phyloP scores from a whole-genome alignment of 805 yeast genomes.

The Candida sanyiensis region DNA sequence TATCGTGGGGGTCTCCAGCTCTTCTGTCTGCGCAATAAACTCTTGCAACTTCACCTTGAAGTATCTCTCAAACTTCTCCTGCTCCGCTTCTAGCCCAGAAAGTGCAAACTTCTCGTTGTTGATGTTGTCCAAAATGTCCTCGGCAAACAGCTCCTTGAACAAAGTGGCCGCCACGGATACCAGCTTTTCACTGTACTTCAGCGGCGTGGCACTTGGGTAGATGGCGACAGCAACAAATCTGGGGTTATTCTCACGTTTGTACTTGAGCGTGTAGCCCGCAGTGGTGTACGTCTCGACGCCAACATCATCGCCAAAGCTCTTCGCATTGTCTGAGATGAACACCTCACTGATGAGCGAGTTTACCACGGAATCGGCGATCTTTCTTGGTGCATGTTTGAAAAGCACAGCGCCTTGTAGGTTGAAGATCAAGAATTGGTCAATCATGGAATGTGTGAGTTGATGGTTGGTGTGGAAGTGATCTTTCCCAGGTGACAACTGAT shows the following conservation, averaged over 20 bases:
- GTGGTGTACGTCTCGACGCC: conserved; percentile 26
- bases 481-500: too few relatives aligned
- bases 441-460: conserved; percentile 25
- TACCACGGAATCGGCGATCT: conserved; percentile 35
- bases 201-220: conserved; percentile 34
- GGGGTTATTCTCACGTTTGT: conserved; percentile 36
- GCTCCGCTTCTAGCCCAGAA: conserved; percentile 28
- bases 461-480: too few relatives aligned
- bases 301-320: conserved; percentile 21
- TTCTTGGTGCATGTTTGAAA: conserved; percentile 39
- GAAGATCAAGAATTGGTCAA: conserved; percentile 46
- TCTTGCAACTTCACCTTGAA: conserved; percentile 33
- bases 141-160: conserved; percentile 28
- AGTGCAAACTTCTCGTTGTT: conserved; percentile 28
- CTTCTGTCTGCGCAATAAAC: conserved; percentile 13
- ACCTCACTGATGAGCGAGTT: conserved; percentile 45
- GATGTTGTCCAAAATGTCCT: conserved; percentile 22
- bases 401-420: conserved; percentile 48
- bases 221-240: conserved; percentile 40
- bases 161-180: conserved; percentile 28
- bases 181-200: conserved; percentile 31
- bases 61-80: conserved; percentile 33
- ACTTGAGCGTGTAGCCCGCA: conserved; percentile 42
- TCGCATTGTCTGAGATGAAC: conserved; percentile 36
- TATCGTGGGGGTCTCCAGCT: conserved; percentile 13